Conservation (phyloP, 1,139 yeast species). For the Geotrichum restrictum region DNA sequence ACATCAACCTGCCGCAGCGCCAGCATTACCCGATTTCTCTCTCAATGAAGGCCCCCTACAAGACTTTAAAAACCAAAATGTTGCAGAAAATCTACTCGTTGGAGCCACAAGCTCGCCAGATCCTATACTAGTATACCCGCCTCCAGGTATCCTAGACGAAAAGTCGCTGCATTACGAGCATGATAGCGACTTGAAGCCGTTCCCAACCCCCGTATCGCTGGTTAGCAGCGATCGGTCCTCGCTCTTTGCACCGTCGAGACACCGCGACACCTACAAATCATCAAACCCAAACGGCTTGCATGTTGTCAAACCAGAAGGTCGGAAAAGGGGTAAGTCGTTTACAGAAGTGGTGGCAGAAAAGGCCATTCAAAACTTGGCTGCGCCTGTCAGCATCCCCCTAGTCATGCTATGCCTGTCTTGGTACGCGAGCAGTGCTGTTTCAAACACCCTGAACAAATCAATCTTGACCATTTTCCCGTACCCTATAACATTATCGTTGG, state of each 20-base stretch:
- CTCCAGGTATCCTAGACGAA: not conserved
- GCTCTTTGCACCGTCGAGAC: conserved; percentile 12
- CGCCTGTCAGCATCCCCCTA: conserved; percentile 40
- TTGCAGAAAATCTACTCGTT: too few relatives aligned
- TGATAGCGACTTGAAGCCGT: conserved; percentile 3
- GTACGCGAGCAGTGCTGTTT: conserved; percentile 78
- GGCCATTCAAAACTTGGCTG: conserved; percentile 38
- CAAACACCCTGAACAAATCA: conserved; percentile 74
- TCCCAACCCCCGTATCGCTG: conserved; percentile 13
- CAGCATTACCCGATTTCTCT: too few relatives aligned
- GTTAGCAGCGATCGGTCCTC: conserved; percentile 12
- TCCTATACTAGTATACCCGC: conserved; percentile 1
- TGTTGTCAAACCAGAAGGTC: not conserved
- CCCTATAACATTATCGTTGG: conserved; percentile 81
- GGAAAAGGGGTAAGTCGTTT: conserved; percentile 14
- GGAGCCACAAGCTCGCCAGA: not conserved
- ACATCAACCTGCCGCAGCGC: too few relatives aligned
- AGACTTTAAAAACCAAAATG: too few relatives aligned
- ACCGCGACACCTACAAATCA: not conserved
- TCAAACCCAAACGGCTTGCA: not conserved
- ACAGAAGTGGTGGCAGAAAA: conserved; percentile 23
- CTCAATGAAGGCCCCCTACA: too few relatives aligned
- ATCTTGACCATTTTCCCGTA: conserved; percentile 65
- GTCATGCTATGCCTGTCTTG: conserved; percentile 59
- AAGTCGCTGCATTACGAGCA: not conserved